Conservation (phyloP, 495 filamentous ascomycete species). For the Neurospora terricola region DNA sequence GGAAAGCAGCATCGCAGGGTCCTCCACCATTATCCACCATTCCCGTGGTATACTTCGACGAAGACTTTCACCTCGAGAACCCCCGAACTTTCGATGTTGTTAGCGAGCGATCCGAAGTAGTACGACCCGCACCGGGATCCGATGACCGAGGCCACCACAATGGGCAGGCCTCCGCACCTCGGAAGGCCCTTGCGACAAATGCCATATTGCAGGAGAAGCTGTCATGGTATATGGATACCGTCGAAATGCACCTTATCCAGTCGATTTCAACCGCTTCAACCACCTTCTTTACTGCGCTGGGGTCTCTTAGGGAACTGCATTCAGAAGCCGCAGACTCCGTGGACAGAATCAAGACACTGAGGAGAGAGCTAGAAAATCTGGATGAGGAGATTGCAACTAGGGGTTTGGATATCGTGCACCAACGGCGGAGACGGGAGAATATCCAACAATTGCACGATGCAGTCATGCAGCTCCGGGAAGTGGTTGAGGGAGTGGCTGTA, state of each 20-base stretch:
- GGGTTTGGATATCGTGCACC: conserved; percentile 76
- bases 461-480: conserved; percentile 68
- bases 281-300: conserved; percentile 92
- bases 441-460: conserved; percentile 72
- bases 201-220: conserved; percentile 98
- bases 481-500: conserved; percentile 62
- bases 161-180: conserved; percentile 51
- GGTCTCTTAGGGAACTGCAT: conserved; percentile 82
- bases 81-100: conserved; percentile 94
- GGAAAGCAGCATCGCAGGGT: conserved; percentile 46
- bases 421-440: conserved; percentile 75
- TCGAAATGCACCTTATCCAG: conserved; percentile 93
- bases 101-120: conserved; percentile 88
- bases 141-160: conserved; percentile 49
- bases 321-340: conserved; percentile 89
- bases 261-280: conserved; percentile 91
- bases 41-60: conserved; percentile 86
- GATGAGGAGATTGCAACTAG: conserved; percentile 82
- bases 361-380: conserved; percentile 66
- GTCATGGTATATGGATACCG: conserved; percentile 99
- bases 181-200: conserved; percentile 90
- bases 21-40: conserved; percentile 86
- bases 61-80: conserved; percentile 92
- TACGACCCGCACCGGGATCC: conserved; percentile 52
- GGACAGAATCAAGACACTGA: conserved; percentile 67